Conservation (phyloP, 2,329 filamentous ascomycete species). For the Fonsecaea monophora region DNA sequence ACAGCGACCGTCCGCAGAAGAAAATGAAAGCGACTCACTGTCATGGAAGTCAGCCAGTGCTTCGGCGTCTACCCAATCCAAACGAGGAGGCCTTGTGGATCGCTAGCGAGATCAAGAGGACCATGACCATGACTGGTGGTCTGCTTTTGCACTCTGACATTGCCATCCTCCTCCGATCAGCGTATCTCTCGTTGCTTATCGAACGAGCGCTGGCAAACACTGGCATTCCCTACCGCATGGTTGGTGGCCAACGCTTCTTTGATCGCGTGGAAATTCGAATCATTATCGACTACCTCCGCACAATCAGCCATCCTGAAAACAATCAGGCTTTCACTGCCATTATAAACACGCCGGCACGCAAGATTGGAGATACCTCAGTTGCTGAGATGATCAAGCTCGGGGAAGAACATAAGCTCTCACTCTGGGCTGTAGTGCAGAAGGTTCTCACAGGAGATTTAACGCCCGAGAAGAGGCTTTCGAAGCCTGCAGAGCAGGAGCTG, state of each 20-base stretch:
- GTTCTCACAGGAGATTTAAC: slow-evolving; percentile 60
- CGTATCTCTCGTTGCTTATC: slow-evolving; percentile 81
- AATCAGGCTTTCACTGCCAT: slow-evolving; percentile 85
- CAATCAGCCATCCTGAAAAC: slow-evolving; percentile 82
- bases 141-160: slow-evolving; percentile 79
- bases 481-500: slow-evolving; percentile 64
- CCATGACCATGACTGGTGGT: slow-evolving; percentile 72
- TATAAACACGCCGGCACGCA: slow-evolving; percentile 81
- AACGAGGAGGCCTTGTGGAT: slow-evolving; percentile 85
- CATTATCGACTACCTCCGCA: slow-evolving; percentile 83
- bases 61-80: slow-evolving; percentile 74
- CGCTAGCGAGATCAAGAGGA: slow-evolving; percentile 78
- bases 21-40: slow-evolving; percentile 79
- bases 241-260: slow-evolving; percentile 89
- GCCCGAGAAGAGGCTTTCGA: slow-evolving; percentile 62
- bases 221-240: slow-evolving; percentile 89
- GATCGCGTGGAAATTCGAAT: slow-evolving; percentile 89
- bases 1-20: slow-evolving; percentile 80
- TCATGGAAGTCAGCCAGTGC: slow-evolving; percentile 78
- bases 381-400: slow-evolving; percentile 78
- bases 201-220: slow-evolving; percentile 80
- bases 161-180: slow-evolving; percentile 85
- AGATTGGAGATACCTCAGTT: slow-evolving; percentile 79
- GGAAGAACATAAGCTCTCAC: slow-evolving; percentile 68
- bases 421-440: slow-evolving; percentile 77